A percentile compares a stretch with the other conserved stretches of the same genome.
Conservation (phyloP, 805 yeast species). For the Sporopachydermia lactativora region DNA sequence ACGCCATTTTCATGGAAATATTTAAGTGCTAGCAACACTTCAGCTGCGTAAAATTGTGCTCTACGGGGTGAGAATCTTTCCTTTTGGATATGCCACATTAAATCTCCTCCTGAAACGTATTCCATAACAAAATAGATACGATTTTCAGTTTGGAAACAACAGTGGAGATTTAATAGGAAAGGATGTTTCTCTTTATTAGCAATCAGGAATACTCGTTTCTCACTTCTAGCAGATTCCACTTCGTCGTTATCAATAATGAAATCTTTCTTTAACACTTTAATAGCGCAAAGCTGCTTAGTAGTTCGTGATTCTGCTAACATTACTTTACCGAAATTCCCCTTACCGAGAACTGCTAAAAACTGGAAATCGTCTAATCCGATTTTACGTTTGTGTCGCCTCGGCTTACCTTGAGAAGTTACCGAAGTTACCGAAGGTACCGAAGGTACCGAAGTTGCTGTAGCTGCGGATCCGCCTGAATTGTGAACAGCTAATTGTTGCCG, state of each 20-base stretch:
- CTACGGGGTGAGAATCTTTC: conserved; percentile 76
- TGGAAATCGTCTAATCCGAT: conserved; percentile 91
- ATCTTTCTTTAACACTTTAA: conserved; percentile 91
- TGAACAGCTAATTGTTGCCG: conserved; percentile 8
- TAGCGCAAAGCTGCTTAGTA: conserved; percentile 75
- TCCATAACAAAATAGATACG: conserved; percentile 98
- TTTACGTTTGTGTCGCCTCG: conserved; percentile 36
- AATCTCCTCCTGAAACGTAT: conserved; percentile 93
- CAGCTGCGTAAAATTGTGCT: conserved; percentile 97
- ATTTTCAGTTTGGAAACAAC: conserved; percentile 96
- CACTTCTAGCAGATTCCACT: conserved; percentile 88
- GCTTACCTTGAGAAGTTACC: conserved; percentile 16
- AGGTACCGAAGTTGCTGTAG: conserved; percentile 15
- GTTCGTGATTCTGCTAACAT: conserved; percentile 91
- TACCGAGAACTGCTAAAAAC: conserved; percentile 88
- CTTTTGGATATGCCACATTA: conserved; percentile 98
- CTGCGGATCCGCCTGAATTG: conserved; percentile 14
- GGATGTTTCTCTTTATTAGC: conserved; percentile 89
- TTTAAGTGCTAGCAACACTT: conserved; percentile 79
- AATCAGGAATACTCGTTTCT: conserved; percentile 74
- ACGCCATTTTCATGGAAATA: conserved; percentile 94
- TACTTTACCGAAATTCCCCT: conserved; percentile 97
- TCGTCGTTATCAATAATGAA: conserved; percentile 92
- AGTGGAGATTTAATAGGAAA: conserved; percentile 75
- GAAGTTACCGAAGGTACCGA: background rate